Conservation (phyloP, 805 yeast genomes). For the Yarrowia phangngaensis region DNA sequence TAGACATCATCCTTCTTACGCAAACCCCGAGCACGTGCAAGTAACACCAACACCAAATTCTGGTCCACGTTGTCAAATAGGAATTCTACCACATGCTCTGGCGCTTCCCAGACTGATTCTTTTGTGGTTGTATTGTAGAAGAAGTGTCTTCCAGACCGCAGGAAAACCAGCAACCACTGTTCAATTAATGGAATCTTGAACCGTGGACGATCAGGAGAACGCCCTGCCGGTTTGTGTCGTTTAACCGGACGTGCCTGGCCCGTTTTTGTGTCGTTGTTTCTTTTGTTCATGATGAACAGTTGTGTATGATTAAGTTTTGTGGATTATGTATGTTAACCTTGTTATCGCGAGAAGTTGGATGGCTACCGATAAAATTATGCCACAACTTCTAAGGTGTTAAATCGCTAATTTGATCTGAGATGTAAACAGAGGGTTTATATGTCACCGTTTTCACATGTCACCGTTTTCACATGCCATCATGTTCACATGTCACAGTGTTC, state of each 20-base stretch:
- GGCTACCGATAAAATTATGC: too few species aligned
- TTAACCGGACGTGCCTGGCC: not conserved
- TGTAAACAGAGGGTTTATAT: too few species aligned
- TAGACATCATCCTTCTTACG: constrained; percentile 29
- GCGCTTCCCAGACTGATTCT: constrained; percentile 42
- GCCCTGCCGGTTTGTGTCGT: not conserved
- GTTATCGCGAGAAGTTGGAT: too few species aligned
- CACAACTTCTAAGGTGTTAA: too few species aligned
- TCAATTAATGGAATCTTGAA: constrained; percentile 27
- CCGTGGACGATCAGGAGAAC: constrained; percentile 28
- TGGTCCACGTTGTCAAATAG: constrained; percentile 37
- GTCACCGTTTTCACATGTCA: too few species aligned
- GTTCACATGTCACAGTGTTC: too few species aligned
- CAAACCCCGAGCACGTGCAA: constrained; percentile 44
- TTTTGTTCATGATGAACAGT: too few species aligned
- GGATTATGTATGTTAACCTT: too few species aligned
- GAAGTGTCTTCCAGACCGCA: constrained; percentile 45
- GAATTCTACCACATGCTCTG: constrained; percentile 34
- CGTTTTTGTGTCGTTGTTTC: not conserved
- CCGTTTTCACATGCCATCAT: too few species aligned
- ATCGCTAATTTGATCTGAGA: too few species aligned
- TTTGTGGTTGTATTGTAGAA: constrained; percentile 39
- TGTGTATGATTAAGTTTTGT: too few species aligned
- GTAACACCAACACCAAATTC: constrained; percentile 37
- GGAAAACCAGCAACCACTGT: constrained; percentile 45